Evolutionary conservation across 2,329 filamentous ascomycete genomes (phyloP).

Genomic region (Paramyrothecium roridum): DNA sequence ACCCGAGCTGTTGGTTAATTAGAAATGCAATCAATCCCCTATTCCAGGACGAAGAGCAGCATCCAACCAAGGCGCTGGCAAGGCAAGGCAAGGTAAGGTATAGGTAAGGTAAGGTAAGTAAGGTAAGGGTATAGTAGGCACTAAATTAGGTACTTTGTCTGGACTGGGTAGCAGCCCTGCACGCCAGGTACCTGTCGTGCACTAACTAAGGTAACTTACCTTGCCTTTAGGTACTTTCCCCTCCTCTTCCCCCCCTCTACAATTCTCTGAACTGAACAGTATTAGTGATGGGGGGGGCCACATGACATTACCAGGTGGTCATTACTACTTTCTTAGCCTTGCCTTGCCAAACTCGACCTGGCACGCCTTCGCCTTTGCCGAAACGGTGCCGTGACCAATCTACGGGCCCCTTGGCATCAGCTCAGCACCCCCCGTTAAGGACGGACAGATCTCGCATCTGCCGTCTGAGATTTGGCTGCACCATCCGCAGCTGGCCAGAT

Average conservation of each 20-base stretch:
- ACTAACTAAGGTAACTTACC: no score
- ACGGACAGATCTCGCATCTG: no score
- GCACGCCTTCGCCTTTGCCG: not conserved
- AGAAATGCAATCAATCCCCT: slow-evolving; percentile 9
- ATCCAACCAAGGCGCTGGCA: not conserved
- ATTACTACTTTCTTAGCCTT: no score
- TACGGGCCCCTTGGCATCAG: not conserved
- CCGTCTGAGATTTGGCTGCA: no score
- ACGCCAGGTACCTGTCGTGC: not conserved
- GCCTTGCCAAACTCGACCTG: no score
- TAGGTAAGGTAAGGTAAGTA: no score
- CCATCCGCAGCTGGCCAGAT: no score
- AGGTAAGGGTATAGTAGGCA: not conserved
- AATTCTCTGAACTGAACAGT: no score
- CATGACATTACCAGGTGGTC: not conserved
- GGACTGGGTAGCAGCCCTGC: not conserved
- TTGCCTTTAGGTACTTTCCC: no score
- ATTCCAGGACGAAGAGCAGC: slow-evolving; percentile 6
- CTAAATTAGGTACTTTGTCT: not conserved
- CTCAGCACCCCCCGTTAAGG: no score
- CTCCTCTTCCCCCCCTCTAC: not conserved
- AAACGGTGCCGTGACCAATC: not conserved
- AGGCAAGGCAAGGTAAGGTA: not conserved
- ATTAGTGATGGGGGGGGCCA: not conserved
- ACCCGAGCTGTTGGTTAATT: not conserved